These are phyloP conservation scores for Psophocarpus tetragonolobus DNA, from an alignment of 306 rosid species.

Conservation along the genomic window DNA sequence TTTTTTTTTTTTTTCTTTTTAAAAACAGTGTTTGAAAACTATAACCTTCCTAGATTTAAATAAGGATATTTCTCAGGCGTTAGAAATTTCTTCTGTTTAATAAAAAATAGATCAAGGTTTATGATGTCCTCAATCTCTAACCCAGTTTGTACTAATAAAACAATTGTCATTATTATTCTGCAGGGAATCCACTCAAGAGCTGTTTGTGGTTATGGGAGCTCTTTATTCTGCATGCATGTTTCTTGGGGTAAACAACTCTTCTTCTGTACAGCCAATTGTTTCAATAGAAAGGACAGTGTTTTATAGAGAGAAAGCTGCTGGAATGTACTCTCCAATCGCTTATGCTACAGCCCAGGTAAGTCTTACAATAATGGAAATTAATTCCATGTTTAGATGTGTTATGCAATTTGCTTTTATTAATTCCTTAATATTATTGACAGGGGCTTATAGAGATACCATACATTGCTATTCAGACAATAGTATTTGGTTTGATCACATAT, in stretches of 20 bases:
- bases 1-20: too few species aligned
- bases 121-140: not conserved
- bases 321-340: constrained; percentile 87
- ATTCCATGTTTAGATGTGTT: constrained; percentile 3
- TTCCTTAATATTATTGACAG: constrained; percentile 45
- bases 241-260: constrained; percentile 81
- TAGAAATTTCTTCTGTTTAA: not conserved
- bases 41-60: not conserved
- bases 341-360: constrained; percentile 87
- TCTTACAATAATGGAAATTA: not conserved
- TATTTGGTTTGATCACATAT: constrained; percentile 77
- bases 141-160: not conserved
- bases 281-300: constrained; percentile 94
- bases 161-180: constrained; percentile 17
- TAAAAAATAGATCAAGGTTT: not conserved
- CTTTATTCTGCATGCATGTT: constrained; percentile 75
- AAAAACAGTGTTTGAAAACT: too few species aligned
- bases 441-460: constrained; percentile 95
- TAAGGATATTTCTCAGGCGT: not conserved
- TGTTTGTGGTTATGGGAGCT: constrained; percentile 83
- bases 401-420: not conserved
- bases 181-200: constrained; percentile 64
- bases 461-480: constrained; percentile 64
- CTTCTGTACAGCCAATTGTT: constrained; percentile 91
- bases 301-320: constrained; percentile 88